phyloP scores from a whole-genome alignment of 2,329 filamentous ascomycete species.

The Endothia cerciana region DNA sequence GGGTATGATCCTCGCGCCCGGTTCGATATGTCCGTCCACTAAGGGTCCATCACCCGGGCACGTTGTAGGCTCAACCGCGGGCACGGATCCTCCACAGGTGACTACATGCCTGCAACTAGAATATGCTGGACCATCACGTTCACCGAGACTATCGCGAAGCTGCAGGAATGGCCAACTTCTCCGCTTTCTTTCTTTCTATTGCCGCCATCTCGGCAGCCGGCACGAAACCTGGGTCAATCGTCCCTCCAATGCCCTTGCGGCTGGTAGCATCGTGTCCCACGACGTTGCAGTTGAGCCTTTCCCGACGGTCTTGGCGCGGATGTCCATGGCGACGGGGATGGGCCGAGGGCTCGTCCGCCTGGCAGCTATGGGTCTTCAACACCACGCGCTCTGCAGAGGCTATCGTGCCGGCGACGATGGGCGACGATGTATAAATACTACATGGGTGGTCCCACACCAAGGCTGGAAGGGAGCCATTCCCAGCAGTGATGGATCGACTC shows the following conservation, averaged over 20 bases:
- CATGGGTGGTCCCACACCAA: background rate
- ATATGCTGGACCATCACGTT: slow-evolving; percentile 2
- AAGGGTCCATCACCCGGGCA: slow-evolving; percentile 12
- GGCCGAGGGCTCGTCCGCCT: background rate
- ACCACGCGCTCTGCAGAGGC: background rate
- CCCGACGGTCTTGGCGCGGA: background rate
- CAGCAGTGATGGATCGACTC: background rate
- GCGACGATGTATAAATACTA: slow-evolving; percentile 1
- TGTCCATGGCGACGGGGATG: background rate
- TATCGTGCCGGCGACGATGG: no score
- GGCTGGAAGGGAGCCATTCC: background rate
- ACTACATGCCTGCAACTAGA: slow-evolving; percentile 4
- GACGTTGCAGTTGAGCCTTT: background rate
- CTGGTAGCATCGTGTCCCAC: slow-evolving; percentile 14
- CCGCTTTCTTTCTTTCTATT: background rate
- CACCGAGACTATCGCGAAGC: slow-evolving; percentile 7
- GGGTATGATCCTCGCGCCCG: background rate
- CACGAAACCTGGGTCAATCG: background rate
- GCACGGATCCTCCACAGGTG: background rate
- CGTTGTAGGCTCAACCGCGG: slow-evolving; percentile 5
- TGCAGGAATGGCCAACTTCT: background rate
- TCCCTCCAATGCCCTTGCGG: background rate
- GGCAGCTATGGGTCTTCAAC: background rate
- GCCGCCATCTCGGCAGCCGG: background rate
- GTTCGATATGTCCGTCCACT: slow-evolving; percentile 6